Percentiles rank a stretch among this genome's conserved stretches.
Conservation (phyloP, 305 asterid genomes). For the Fraxinus angustifolia region DNA sequence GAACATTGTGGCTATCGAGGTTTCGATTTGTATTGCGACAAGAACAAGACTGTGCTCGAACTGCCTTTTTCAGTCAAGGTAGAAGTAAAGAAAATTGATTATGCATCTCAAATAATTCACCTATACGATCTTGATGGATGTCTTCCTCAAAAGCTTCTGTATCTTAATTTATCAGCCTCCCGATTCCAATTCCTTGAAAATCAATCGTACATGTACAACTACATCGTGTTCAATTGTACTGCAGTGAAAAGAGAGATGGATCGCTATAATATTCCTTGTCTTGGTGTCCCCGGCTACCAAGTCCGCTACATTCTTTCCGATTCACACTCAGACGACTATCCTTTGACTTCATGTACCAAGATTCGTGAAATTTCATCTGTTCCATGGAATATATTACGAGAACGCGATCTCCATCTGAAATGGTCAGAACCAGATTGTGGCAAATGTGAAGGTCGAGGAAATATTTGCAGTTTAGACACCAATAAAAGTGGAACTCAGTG, state of each 20-base stretch:
- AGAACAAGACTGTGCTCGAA: conserved; percentile 16
- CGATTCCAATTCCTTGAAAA: neutral
- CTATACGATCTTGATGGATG: conserved; percentile 11
- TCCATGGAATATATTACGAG: neutral
- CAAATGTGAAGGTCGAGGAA: conserved; percentile 19
- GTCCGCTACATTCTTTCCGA: neutral
- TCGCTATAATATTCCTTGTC: neutral
- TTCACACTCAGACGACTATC: neutral
- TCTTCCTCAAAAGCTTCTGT: neutral
- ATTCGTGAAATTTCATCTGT: neutral
- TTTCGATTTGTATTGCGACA: conserved; percentile 31
- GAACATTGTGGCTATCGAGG: conserved; percentile 33
- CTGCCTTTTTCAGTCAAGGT: conserved; percentile 10
- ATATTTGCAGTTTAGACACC: neutral
- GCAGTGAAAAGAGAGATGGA: neutral
- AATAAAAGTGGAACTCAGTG: neutral
- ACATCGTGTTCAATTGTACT: conserved; percentile 17
- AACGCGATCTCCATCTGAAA: neutral
- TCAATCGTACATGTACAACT: too few species aligned
- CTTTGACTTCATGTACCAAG: neutral
- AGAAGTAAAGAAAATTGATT: conserved; percentile 4
- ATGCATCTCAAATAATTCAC: conserved; percentile 15
- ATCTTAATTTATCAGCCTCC: neutral
- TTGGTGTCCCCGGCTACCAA: neutral
- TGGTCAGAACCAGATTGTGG: conserved; percentile 26